phyloP scores from a whole-genome alignment of 73 alveolate genomes.

The Tetrahymena malaccensis region DNA sequence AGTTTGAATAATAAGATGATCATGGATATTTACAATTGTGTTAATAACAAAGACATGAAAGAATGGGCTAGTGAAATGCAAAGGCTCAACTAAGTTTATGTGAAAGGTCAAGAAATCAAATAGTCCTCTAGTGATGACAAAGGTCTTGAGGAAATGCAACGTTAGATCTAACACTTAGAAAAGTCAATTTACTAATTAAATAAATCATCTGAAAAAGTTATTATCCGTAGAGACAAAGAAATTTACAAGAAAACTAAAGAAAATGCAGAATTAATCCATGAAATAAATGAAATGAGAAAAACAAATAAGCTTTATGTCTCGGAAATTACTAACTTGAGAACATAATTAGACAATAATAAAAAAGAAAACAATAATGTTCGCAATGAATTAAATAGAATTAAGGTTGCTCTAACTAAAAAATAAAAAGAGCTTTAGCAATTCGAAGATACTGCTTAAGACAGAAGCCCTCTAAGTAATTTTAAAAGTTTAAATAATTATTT shows the following conservation, averaged over 20 bases:
- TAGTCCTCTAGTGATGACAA: constrained; percentile 78
- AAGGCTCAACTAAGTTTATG: constrained; percentile 67
- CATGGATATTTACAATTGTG: constrained; percentile 71
- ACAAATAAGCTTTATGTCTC: constrained; percentile 46
- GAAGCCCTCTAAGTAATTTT: not conserved
- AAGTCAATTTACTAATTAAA: constrained; percentile 62
- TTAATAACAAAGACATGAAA: constrained; percentile 53
- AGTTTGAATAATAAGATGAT: constrained; percentile 57
- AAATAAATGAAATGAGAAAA: constrained; percentile 60
- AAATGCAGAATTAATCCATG: constrained; percentile 65
- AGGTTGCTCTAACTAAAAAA: not conserved
- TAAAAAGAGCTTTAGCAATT: not conserved
- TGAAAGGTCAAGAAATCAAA: constrained; percentile 62
- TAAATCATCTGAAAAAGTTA: constrained; percentile 63
- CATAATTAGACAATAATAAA: constrained; percentile 10
- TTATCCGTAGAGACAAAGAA: constrained; percentile 62
- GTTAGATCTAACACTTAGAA: constrained; percentile 73
- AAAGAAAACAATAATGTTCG: constrained; percentile 11
- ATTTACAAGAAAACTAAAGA: constrained; percentile 73
- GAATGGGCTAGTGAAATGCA: constrained; percentile 71
- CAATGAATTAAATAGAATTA: not conserved
- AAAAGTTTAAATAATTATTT: not conserved
- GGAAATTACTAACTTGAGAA: constrained; percentile 3
- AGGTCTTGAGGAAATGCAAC: constrained; percentile 71
- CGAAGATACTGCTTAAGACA: not conserved